A percentile compares a stretch with the other conserved stretches of the same genome.
Conservation (phyloP, 352 stramenopile species). For the Pseudoperonospora humuli region DNA sequence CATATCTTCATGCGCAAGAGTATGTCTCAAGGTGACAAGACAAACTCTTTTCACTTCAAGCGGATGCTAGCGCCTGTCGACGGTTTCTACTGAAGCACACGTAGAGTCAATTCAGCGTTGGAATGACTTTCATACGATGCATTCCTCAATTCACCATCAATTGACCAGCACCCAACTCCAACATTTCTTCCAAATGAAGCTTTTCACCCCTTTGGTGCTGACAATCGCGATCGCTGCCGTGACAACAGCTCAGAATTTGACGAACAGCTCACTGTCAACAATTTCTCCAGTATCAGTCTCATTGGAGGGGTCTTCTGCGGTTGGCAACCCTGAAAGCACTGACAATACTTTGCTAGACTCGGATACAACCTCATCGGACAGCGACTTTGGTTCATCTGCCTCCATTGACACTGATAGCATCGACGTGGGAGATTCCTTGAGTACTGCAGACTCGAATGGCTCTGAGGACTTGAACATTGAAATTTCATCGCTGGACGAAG, state of each 20-base stretch:
- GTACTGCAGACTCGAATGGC: not conserved
- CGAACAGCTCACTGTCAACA: conserved; percentile 1
- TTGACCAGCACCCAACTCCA: not conserved
- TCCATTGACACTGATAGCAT: conserved; percentile 1
- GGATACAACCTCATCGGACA: not conserved
- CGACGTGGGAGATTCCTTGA: conserved; percentile 7
- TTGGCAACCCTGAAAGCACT: not conserved
- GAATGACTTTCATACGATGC: not conserved
- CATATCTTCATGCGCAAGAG: not conserved
- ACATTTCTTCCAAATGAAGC: conserved; percentile 30
- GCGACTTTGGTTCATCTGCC: not conserved
- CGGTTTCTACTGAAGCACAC: conserved; percentile 1
- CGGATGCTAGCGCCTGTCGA: not conserved
- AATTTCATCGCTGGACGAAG: not conserved
- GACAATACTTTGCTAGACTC: not conserved
- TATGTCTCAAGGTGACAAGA: not conserved
- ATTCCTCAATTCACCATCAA: conserved; percentile 18
- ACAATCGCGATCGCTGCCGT: conserved; percentile 14
- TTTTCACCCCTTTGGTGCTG: conserved; percentile 23
- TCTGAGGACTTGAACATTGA: conserved; percentile 13
- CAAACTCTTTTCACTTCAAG: not conserved
- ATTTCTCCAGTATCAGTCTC: conserved; percentile 1
- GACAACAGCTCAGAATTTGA: conserved; percentile 4
- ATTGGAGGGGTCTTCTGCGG: conserved; percentile 2
- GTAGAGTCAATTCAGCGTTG: not conserved